Evolutionary conservation across 805 yeast species (phyloP).

Genomic region (Teunomyces tritomae): DNA sequence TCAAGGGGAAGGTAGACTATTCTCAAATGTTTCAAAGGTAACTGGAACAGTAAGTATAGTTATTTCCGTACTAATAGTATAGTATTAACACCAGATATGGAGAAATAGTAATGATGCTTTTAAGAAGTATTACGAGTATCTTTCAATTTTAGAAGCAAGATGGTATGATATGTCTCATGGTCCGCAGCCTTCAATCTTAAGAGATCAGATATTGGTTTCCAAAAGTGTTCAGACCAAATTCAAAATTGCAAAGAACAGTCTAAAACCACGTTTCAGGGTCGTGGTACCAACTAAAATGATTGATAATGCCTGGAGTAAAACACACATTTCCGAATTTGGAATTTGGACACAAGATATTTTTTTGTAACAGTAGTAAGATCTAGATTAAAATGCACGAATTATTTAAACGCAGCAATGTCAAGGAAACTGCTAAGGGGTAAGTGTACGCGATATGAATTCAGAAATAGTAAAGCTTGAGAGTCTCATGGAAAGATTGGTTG

Average conservation of each 20-base stretch:
- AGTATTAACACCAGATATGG: constrained; percentile 19
- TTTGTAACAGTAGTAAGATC: neutral
- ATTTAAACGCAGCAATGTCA: neutral
- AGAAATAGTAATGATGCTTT: constrained; percentile 9
- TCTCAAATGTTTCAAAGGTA: constrained; percentile 13
- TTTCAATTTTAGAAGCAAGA: constrained; percentile 9
- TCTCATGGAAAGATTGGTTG: neutral
- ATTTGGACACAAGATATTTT: constrained; percentile 2
- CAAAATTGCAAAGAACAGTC: neutral
- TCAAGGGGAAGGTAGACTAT: constrained; percentile 5
- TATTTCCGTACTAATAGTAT: neutral
- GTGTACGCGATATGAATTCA: neutral
- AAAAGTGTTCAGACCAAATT: neutral
- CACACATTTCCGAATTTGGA: constrained; percentile 3
- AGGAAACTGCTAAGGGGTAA: neutral
- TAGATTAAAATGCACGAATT: neutral
- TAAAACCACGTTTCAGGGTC: constrained; percentile 2
- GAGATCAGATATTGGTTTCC: neutral
- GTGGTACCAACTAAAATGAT: neutral
- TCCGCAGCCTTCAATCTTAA: neutral
- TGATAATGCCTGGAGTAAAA: constrained; percentile 1
- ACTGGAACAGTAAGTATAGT: constrained; percentile 3
- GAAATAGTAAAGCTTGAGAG: neutral
- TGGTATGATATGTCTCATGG: constrained; percentile 4
- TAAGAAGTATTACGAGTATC: constrained; percentile 16